Evolutionary conservation across 2,329 filamentous ascomycete genomes (phyloP).

Genomic region (Catunica adiposa): DNA sequence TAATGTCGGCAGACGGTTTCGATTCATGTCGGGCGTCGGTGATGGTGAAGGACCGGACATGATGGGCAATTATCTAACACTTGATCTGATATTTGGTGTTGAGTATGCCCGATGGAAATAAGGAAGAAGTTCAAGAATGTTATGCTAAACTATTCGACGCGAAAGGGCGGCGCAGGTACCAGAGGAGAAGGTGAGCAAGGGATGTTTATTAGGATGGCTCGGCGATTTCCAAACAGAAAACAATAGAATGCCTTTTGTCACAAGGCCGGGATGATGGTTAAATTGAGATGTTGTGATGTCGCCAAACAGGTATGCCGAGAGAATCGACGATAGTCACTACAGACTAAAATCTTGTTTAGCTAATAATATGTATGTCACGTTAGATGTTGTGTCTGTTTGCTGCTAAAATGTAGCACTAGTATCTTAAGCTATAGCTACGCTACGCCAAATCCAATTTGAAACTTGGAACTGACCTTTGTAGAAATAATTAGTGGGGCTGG

Average conservation of each 20-base stretch:
- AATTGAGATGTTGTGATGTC: background rate
- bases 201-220: background rate
- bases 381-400: too few species aligned
- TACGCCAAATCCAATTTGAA: constrained; percentile 4
- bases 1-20: constrained; percentile 81
- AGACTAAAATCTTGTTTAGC: too few species aligned
- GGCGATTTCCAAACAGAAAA: background rate
- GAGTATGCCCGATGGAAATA: background rate
- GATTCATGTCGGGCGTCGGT: constrained; percentile 41
- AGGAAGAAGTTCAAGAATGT: background rate
- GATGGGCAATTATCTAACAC: background rate
- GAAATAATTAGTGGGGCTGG: constrained; percentile 10
- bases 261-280: constrained; percentile 1
- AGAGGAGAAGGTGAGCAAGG: background rate
- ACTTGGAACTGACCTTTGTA: constrained; percentile 1
- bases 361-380: too few species aligned
- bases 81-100: background rate
- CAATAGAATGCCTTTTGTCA: background rate
- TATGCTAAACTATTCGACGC: background rate
- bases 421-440: too few species aligned
- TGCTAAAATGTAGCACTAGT: too few species aligned
- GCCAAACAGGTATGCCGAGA: background rate
- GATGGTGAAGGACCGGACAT: constrained; percentile 27
- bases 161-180: background rate
- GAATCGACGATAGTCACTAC: too few species aligned